A percentile compares a stretch with the other conserved stretches of the same genome.
Evolutionary conservation across 208 protist species (phyloP).

Genomic region (Entamoeba dispar): DNA sequence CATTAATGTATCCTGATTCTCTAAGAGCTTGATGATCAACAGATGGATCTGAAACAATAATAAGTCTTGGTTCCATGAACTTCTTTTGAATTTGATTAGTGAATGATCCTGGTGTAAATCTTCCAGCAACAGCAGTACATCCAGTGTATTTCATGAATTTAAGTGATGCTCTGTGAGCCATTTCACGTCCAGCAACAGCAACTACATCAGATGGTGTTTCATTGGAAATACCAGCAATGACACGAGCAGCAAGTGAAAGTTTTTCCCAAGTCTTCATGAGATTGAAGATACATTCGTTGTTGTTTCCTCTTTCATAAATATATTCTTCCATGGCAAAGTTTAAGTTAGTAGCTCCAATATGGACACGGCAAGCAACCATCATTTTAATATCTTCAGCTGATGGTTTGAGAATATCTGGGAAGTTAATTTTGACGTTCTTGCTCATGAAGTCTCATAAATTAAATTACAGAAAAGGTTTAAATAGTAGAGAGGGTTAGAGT

Average conservation of each 20-base stretch:
- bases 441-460: too few species aligned
- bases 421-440: neutral
- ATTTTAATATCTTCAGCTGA: neutral
- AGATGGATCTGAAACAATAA: constrained; percentile 25
- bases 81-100: constrained; percentile 27
- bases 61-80: constrained; percentile 25
- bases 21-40: constrained; percentile 41
- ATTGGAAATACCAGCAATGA: constrained; percentile 19
- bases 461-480: too few species aligned
- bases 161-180: constrained; percentile 23
- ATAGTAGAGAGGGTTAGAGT: too few species aligned
- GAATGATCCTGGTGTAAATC: constrained; percentile 32
- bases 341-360: neutral
- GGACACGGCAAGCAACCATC: neutral
- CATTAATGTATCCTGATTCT: constrained; percentile 89
- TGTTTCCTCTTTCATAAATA: neutral
- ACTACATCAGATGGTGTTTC: constrained; percentile 25
- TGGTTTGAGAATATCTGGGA: neutral
- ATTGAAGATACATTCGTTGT: constrained; percentile 20
- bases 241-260: constrained; percentile 23
- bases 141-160: constrained; percentile 32
- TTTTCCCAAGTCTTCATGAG: constrained; percentile 22
- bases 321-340: neutral
- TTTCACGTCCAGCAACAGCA: constrained; percentile 13
- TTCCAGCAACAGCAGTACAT: constrained; percentile 1